Evolutionary conservation across 1,284 basidiomycete species (phyloP).

Genomic region (Pyrrhoderma lamaoense): DNA sequence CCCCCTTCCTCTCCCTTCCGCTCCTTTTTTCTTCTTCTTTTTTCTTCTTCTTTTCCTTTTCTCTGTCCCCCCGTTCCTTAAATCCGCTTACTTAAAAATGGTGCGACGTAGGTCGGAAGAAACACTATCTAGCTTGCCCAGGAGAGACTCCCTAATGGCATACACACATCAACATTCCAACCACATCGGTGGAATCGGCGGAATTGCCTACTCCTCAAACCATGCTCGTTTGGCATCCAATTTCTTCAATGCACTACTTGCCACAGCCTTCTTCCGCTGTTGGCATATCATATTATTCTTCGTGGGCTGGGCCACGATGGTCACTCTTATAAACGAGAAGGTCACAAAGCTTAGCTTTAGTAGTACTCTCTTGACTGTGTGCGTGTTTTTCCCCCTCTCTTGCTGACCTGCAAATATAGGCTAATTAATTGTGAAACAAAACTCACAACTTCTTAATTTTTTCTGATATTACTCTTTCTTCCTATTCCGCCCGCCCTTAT

Average conservation of each 20-base stretch:
- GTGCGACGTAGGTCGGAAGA: neutral
- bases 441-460: neutral
- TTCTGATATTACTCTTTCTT: conserved; percentile 2
- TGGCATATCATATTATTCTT: conserved; percentile 63
- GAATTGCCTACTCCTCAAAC: neutral
- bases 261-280: conserved; percentile 58
- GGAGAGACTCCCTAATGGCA: conserved; percentile 10
- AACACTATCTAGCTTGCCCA: neutral
- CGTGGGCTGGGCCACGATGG: conserved; percentile 47
- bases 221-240: conserved; percentile 23
- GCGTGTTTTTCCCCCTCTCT: too few relatives aligned
- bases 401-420: too few relatives aligned
- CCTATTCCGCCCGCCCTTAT: too few relatives aligned
- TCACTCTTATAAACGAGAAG: conserved; percentile 43
- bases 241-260: conserved; percentile 44
- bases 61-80: neutral
- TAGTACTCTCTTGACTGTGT: conserved; percentile 56
- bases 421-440: neutral
- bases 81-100: neutral
- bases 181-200: conserved; percentile 6
- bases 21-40: neutral
- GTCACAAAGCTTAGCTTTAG: conserved; percentile 39
- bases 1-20: neutral
- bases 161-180: conserved; percentile 16
- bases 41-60: neutral